phyloP scores from a whole-genome alignment of 139 green algal genomes.

The Coelastrella sp. region DNA sequence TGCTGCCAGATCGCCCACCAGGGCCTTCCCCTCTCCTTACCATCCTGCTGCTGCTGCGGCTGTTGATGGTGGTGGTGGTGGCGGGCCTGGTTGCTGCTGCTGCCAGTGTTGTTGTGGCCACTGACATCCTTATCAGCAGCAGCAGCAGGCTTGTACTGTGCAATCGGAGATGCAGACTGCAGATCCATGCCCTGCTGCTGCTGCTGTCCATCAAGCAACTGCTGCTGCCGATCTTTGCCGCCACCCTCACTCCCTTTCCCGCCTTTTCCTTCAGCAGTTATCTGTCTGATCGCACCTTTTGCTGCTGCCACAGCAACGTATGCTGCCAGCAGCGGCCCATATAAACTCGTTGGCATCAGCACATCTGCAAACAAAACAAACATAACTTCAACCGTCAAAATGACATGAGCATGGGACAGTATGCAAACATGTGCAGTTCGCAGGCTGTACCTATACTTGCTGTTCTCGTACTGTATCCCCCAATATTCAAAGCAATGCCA shows the following conservation, averaged over 20 bases:
- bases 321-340: conserved; percentile 2
- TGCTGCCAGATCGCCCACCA: conserved; percentile 30
- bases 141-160: neutral
- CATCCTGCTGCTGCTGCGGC: conserved; percentile 23
- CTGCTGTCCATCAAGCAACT: neutral
- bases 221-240: neutral
- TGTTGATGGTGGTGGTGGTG: neutral
- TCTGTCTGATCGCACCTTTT: neutral
- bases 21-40: neutral
- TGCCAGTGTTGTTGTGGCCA: neutral
- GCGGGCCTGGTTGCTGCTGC: neutral
- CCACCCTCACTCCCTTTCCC: neutral
- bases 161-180: neutral
- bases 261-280: neutral
- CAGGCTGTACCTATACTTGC: no score
- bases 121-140: neutral
- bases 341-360: conserved; percentile 17
- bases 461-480: no score
- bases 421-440: no score
- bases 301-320: neutral
- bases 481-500: no score
- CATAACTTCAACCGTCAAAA: no score
- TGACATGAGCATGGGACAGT: no score
- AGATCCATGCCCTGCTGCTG: neutral
- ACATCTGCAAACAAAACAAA: neutral